A percentile compares a stretch with the other conserved stretches of the same genome.
phyloP scores from a whole-genome alignment of 495 filamentous ascomycete genomes.

The Platismatia glauca region DNA sequence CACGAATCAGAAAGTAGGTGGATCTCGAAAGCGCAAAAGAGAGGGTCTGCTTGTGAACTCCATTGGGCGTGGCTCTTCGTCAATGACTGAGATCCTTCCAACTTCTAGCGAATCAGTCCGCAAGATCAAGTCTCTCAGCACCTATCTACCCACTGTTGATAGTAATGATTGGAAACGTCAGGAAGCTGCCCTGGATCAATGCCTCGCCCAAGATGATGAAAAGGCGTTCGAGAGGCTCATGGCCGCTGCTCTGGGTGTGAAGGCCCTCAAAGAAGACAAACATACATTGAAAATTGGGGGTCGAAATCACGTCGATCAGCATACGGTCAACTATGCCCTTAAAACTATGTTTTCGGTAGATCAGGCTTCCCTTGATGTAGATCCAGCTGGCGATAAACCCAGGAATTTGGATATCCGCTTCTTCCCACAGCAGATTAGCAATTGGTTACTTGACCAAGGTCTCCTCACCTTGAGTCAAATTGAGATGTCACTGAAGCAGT shows the following conservation, averaged over 20 bases:
- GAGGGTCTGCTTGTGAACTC: slow-evolving; percentile 63
- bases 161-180: slow-evolving; percentile 12
- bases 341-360: slow-evolving; percentile 45
- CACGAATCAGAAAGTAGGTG: background rate
- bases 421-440: slow-evolving; percentile 42
- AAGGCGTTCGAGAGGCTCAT: slow-evolving; percentile 46
- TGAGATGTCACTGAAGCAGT: slow-evolving; percentile 47
- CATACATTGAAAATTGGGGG: background rate
- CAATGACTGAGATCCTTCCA: background rate
- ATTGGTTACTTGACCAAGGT: slow-evolving; percentile 55
- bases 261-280: background rate
- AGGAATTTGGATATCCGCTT: slow-evolving; percentile 29
- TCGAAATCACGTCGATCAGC: slow-evolving; percentile 31
- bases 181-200: slow-evolving; percentile 34
- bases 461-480: slow-evolving; percentile 54
- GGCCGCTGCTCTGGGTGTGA: slow-evolving; percentile 22
- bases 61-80: slow-evolving; percentile 48
- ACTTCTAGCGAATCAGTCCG: background rate
- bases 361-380: slow-evolving; percentile 20
- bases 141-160: background rate
- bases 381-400: background rate
- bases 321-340: slow-evolving; percentile 43
- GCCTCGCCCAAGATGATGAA: slow-evolving; percentile 36
- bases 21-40: slow-evolving; percentile 50
- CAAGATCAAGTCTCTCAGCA: background rate